Base-by-base conservation (phyloP, 2,329 filamentous ascomycete genomes). In the Tolypocladium endophyticum region DNA sequence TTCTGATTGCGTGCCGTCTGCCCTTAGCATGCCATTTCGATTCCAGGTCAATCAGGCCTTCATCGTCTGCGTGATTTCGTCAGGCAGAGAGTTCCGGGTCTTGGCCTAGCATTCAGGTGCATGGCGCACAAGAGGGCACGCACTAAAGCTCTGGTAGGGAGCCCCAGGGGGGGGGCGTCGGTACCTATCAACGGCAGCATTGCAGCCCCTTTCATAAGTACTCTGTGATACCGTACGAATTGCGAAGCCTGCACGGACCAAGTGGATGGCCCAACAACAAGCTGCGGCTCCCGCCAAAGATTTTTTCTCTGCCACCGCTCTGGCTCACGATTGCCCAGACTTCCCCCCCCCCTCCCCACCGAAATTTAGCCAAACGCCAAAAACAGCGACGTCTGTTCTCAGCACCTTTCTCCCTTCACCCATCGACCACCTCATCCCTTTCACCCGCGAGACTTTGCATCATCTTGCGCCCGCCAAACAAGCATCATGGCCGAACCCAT, bases 401-500 rank as follows among this genome's bases (percentile, higher is more conserved):
- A 63, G 68, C 68, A 72, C 69, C 64, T 61, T 72, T 72, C 65
- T 67, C 67, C 67, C 69, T 67, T 67, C 66, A 65, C 64, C 67
- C 65, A 63, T 63, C 66, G n/a, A 57, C 57, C 58, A 66, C 59
- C 64, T 64, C 64, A 62, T 63, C 65, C 68, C 68, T 68, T 67
- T 64, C 61, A 59, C 60, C 62, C 59, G 61, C 59, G 65, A 66
- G 64, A 64, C 62, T 61, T 61, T 67, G 63, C 62, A 67, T 60
- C 64, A 59, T 59, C 60, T 60, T 64, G 62, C 64, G 67, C 60
- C 57, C 61, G 52, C 65, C 59, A 64, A 68, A 67, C 70, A 69
- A 68, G 72, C 73, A 76, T 68, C 68, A 85, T 86, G 82, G 81
- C 82, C 69, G 82, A 86, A 73, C 82, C 83, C 64, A 86, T 86